Conservation (phyloP, 2,329 filamentous ascomycete genomes). For the Aspergillus jensenii region DNA sequence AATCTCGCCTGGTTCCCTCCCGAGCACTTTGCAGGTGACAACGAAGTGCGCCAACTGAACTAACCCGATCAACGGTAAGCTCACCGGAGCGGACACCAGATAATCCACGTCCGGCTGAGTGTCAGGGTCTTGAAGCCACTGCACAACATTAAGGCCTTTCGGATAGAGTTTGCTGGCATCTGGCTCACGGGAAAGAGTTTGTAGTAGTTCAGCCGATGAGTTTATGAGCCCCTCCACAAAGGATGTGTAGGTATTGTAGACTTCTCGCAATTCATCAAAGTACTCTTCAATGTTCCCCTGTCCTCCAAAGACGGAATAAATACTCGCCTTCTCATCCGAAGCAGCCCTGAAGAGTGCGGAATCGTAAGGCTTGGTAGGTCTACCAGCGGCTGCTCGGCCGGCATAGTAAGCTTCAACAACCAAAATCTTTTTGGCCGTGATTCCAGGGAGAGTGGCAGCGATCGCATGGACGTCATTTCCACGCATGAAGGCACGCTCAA, state of each 20-base stretch:
- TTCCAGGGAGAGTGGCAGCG: conserved; percentile 81
- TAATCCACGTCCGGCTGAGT: conserved; percentile 93
- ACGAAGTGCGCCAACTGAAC: conserved; percentile 95
- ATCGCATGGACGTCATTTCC: conserved; percentile 96
- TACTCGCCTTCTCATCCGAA: conserved; percentile 74
- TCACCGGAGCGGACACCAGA: conserved; percentile 89
- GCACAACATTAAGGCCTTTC: conserved; percentile 93
- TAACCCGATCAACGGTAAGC: conserved; percentile 91
- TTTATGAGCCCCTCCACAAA: conserved; percentile 85
- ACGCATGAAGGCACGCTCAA: conserved; percentile 89
- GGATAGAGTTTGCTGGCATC: conserved; percentile 92
- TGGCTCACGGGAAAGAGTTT: conserved; percentile 76
- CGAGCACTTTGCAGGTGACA: conserved; percentile 88
- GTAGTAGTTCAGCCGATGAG: conserved; percentile 81
- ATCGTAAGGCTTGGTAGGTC: conserved; percentile 87
- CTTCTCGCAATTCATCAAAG: conserved; percentile 92
- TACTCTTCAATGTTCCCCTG: conserved; percentile 99
- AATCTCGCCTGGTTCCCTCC: conserved; percentile 83
- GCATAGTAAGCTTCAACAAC: conserved; percentile 91
- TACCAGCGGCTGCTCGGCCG: conserved; percentile 77
- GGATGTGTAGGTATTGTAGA: conserved; percentile 86
- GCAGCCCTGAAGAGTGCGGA: conserved; percentile 90
- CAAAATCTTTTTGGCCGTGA: conserved; percentile 85
- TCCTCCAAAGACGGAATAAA: conserved; percentile 94
- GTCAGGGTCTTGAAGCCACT: conserved; percentile 87